Evolutionary conservation across 2,329 filamentous ascomycete species (phyloP).

Genomic region (Verticillium longisporum): DNA sequence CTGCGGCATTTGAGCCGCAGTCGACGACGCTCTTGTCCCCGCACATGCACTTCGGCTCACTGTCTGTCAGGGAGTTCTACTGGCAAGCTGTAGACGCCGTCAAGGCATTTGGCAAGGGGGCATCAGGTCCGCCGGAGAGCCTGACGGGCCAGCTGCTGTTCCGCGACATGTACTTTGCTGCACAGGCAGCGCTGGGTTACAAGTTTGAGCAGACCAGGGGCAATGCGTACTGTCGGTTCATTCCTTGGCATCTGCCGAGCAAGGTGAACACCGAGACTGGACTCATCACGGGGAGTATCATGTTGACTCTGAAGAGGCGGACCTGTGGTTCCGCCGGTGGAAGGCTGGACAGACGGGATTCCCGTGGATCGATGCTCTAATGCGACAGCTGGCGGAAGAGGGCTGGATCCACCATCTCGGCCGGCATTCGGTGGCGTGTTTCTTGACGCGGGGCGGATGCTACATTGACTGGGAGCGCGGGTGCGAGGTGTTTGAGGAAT

Average conservation of each 20-base stretch:
- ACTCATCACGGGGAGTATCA: constrained; percentile 52
- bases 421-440: constrained; percentile 71
- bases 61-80: constrained; percentile 67
- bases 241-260: constrained; percentile 71
- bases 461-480: constrained; percentile 76
- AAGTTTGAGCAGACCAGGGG: constrained; percentile 57
- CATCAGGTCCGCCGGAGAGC: constrained; percentile 59
- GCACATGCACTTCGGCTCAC: constrained; percentile 66
- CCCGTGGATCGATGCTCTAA: constrained; percentile 74
- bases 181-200: constrained; percentile 61
- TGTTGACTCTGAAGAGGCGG: constrained; percentile 55
- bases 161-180: constrained; percentile 78
- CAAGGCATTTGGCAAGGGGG: constrained; percentile 45
- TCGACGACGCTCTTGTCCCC: constrained; percentile 68
- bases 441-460: constrained; percentile 72
- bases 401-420: constrained; percentile 79
- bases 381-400: constrained; percentile 65
- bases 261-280: constrained; percentile 38
- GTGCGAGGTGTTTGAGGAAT: constrained; percentile 71
- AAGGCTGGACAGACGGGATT: constrained; percentile 64
- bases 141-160: constrained; percentile 69
- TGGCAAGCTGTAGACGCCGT: constrained; percentile 62
- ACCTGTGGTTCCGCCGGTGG: constrained; percentile 64
- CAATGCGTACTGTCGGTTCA: constrained; percentile 64
- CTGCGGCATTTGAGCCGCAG: constrained; percentile 65